A percentile compares a stretch with the other conserved stretches of the same genome.
Evolutionary conservation across 345 rosid genomes (phyloP).

Genomic region (Rhizophora apiculata): DNA sequence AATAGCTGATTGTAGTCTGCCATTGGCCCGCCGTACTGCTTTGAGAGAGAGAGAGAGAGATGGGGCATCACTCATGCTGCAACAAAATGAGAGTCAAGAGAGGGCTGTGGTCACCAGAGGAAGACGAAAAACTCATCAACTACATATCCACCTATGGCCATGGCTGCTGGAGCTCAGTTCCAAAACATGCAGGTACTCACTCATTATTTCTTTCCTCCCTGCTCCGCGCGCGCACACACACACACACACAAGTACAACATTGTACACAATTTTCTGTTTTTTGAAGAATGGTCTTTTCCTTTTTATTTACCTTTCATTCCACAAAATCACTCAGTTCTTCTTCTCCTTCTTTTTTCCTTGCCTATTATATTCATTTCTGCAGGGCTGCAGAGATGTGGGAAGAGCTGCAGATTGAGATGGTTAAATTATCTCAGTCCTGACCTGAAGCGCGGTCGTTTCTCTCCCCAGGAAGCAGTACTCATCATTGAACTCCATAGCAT

Average conservation of each 20-base stretch:
- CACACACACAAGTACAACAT: not conserved
- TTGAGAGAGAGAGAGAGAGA: conserved; percentile 19
- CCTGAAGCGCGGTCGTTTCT: conserved; percentile 93
- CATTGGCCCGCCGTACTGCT: conserved; percentile 15
- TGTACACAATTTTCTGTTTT: too few species aligned
- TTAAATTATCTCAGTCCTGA: conserved; percentile 90
- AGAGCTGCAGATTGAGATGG: conserved; percentile 96
- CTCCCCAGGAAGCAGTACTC: conserved; percentile 87
- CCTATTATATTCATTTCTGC: conserved; percentile 5
- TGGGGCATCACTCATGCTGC: conserved; percentile 98
- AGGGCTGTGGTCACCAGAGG: conserved; percentile 97
- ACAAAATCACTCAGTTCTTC: not conserved
- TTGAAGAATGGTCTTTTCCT: too few species aligned
- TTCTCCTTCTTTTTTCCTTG: not conserved
- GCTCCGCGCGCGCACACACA: not conserved
- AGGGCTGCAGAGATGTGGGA: conserved; percentile 98
- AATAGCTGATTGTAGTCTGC: conserved; percentile 30
- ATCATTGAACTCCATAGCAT: conserved; percentile 91
- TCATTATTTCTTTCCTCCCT: not conserved
- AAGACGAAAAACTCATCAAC: conserved; percentile 92
- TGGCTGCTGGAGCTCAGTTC: conserved; percentile 98
- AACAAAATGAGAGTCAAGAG: conserved; percentile 98
- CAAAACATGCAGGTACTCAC: conserved; percentile 71
- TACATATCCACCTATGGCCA: conserved; percentile 88
- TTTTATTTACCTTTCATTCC: not conserved